Percentiles rank a stretch among this genome's conserved stretches.
Conservation (phyloP, 1,139 yeast genomes). For the Eremothecium cymbalariae region DNA sequence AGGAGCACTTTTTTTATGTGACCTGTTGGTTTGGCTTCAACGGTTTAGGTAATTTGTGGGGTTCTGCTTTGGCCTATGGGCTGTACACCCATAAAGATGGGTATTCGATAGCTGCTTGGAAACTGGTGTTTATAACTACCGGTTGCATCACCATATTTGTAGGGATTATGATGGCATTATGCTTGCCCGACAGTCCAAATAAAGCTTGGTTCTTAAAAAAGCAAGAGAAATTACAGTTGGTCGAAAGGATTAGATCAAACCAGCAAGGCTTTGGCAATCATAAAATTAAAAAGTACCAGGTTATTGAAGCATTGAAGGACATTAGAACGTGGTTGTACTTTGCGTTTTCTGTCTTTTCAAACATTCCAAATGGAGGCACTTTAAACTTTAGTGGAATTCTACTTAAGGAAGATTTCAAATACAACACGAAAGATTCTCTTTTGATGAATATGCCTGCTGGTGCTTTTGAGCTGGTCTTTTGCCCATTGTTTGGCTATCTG, state of each 20-base stretch:
- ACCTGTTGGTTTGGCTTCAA: slow-evolving; percentile 41
- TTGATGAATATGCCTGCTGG: slow-evolving; percentile 33
- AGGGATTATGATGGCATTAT: slow-evolving; percentile 36
- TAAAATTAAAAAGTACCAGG: slow-evolving; percentile 44
- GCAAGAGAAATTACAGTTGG: slow-evolving; percentile 42
- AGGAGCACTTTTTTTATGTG: slow-evolving; percentile 40
- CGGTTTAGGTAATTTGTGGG: slow-evolving; percentile 39
- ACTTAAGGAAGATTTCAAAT: slow-evolving; percentile 32
- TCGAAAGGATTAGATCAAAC: slow-evolving; percentile 41
- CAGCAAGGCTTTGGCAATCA: slow-evolving; percentile 46
- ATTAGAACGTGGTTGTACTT: slow-evolving; percentile 43
- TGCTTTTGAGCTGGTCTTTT: slow-evolving; percentile 34
- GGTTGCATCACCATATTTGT: slow-evolving; percentile 41
- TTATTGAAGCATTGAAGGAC: slow-evolving; percentile 38
- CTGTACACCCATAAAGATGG: slow-evolving; percentile 27
- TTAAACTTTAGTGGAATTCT: slow-evolving; percentile 28
- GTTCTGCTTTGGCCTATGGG: slow-evolving; percentile 42
- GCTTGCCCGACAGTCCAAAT: slow-evolving; percentile 43
- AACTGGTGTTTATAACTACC: slow-evolving; percentile 38
- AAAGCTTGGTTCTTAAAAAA: slow-evolving; percentile 41
- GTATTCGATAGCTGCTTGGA: slow-evolving; percentile 39
- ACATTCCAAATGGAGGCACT: slow-evolving; percentile 23
- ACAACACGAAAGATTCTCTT: slow-evolving; percentile 34
- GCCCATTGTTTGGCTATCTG: slow-evolving; percentile 30
- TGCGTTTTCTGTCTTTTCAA: slow-evolving; percentile 30